Evolutionary conservation across 106 monocot species (phyloP), one percentile per base, ranked within the genome.

Genomic region (Dactylorhiza incarnata): DNA sequence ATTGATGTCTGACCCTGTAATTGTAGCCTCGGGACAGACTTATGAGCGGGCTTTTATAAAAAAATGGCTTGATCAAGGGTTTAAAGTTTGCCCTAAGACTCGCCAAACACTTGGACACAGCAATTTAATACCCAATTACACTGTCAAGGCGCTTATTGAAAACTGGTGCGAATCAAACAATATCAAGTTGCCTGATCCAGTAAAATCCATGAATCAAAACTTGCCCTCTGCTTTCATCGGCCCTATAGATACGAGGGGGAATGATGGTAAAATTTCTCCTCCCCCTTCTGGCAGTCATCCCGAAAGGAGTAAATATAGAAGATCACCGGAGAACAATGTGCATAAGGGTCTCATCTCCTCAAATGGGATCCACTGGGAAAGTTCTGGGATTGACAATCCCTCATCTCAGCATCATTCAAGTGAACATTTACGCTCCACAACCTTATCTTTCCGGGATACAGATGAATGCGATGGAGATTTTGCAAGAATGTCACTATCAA

Each of bases 1-100:
- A 75, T 75, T 99, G 49, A 99, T 99, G 97, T 87, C 89, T 66
- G 97, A 99, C 71, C 97, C 97, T 15, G 97, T 99, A 55, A 99
- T 99, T 76, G 89, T 94, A 62, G 87, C 87, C 51, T 99, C 97
- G 22, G 97, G 94, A 44, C 97, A 94, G 79, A 99, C 97, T 17
- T 99, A 91, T 76, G 97, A 94, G 73, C 83, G 89, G 12, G 83
- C 81, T 69, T 99, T 87, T 67, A 99, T 99, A 48, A 82, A 77
- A 69, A 87, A 88, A 80, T 99, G 94, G 97, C 82, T 99, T 81
- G 97, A 94, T 81, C 84, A 83, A 78, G 97, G 97, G 45, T 81
- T 93, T 68, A 94, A 73, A 58, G 83, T 94, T 58, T 99, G 97
- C 65, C 94, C 97, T 47, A 94, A 94, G 82, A 94, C 97, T 24